Evolutionary conservation across 768 basidiomycete genomes (phyloP), one percentile per base, ranked within the genome.

Genomic region (Boletus reticulatus): DNA sequence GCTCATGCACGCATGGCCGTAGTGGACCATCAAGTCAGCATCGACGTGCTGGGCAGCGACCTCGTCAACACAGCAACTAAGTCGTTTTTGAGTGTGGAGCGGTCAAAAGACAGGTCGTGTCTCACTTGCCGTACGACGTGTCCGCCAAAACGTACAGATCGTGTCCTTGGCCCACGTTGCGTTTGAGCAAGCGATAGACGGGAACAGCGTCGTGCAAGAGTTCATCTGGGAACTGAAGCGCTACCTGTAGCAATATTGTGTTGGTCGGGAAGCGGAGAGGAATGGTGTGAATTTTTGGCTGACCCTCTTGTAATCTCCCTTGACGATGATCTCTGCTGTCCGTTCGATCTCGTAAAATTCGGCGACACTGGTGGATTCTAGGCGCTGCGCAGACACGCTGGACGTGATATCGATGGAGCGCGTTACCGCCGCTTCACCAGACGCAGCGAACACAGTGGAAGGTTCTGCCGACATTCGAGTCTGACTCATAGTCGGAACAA

Each of bases 201-300:
- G 86, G 85, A 16, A 98, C 94, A 1, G 93, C 93, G 61, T 90
- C 85, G 31, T 83, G 83, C 13, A 99, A 73, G 20, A 98, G 82
- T 67, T 96, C 92, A 69, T 99, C 97, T 0, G 97, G 96, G 62
- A 98, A 98, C 71, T 98, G 97, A 12, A 99, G 80, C 0, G 92
- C 92, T 48, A 94, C 82, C 88, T 94, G 63, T 24, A 36, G 39
- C 27, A 4, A 27, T 20, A 14, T 9, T 14, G 29, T 20, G 22
- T 48, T 29, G 14, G 34, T 61, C 19, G 31, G 44, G 31, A 20
- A 9, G 17, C 8, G 19, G 22, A 20, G n/a, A 24, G 8, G 6
- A 24, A 10, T 14, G 38, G 13, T 37, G 6, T 29, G 29, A 38
- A 48, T 7, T n/a, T n/a, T 39, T 17, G 38, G 37, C 84, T 54